Evolutionary conservation across 768 basidiomycete species (phyloP), one percentile per base, ranked within the genome.

Genomic region (Omphalotus guepiniiformis): DNA sequence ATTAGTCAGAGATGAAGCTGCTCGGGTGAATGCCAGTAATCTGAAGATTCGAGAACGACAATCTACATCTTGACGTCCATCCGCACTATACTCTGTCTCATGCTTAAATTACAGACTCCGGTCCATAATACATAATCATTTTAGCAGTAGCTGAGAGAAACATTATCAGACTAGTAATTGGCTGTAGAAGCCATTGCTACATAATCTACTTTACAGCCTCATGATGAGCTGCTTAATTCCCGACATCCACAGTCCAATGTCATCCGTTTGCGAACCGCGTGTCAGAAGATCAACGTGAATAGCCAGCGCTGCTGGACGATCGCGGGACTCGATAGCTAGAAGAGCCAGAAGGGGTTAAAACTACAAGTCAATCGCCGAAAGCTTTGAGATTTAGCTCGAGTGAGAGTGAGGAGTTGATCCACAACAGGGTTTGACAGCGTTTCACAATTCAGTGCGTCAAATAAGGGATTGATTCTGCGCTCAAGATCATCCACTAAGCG

Each of bases 391-490:
- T 35, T 52, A 93, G 93, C 93, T 71, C 78, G 73, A 3, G 81
- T 75, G 36, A 97, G 72, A 34, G 82, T 78, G 18, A 80, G 58
- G 25, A 96, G 68, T 54, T 88, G 81, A 35, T 87, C 85, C 12
- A 87, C 75, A 19, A 90, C 82, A 9, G 76, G 63, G 50, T 72
- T 70, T 12, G 89, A 85, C 16, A 96, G 61, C 6, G 88, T 87
- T 56, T 92, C 76, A 59, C 90, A 93, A 63, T 97, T 96, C 55
- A 97, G 67, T n/a, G 83, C 85, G 60, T 96, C 94, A 58, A 94
- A 96, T 37, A 97, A 65, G 0, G 83, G 78, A 59, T 85, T 93
- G 55, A 95, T 73, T 26, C 94, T 78, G 16, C 91, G 78, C 61
- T 94, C 92, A 4, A 93, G 76, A 56, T 95, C 93, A 42, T 92